Evolutionary conservation across 2,329 filamentous ascomycete species (phyloP).

Genomic region (Pseudogymnoascus sp.): DNA sequence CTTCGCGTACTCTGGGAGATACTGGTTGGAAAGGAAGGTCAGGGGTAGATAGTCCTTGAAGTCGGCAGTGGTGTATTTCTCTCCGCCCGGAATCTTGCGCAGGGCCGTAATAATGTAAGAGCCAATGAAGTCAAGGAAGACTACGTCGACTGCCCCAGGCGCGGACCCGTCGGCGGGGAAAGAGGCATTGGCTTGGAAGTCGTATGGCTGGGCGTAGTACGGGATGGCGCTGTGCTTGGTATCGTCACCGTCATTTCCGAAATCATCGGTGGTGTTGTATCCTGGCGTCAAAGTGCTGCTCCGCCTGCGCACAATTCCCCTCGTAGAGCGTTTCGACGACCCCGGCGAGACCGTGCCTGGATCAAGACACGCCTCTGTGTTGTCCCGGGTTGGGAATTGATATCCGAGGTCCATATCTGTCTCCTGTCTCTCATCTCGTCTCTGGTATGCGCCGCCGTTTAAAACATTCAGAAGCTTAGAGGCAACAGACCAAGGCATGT

Average conservation of each 20-base stretch:
- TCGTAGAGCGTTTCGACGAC: constrained; percentile 16
- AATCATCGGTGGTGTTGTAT: constrained; percentile 84
- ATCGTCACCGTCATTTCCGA: constrained; percentile 78
- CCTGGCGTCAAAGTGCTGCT: constrained; percentile 45
- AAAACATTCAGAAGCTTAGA: constrained; percentile 52
- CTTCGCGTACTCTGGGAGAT: constrained; percentile 28
- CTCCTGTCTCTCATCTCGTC: not conserved
- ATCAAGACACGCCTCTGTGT: not conserved
- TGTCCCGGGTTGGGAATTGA: not conserved
- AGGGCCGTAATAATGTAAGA: constrained; percentile 64
- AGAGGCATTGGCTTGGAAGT: constrained; percentile 59
- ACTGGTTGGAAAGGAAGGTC: constrained; percentile 25
- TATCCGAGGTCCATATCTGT: not conserved
- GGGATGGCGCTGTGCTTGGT: constrained; percentile 68
- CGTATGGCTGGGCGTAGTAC: constrained; percentile 75
- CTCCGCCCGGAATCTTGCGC: constrained; percentile 31
- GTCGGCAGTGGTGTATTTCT: constrained; percentile 23
- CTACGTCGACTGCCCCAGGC: constrained; percentile 66
- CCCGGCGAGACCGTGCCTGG: constrained; percentile 12
- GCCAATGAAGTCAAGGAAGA: constrained; percentile 80
- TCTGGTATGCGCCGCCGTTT: constrained; percentile 38
- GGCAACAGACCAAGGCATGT: constrained; percentile 71
- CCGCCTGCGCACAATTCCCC: constrained; percentile 23
- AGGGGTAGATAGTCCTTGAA: constrained; percentile 25
- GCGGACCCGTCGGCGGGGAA: constrained; percentile 35